These are phyloP conservation scores for Pseudocercospora musae DNA, from an alignment of 2,329 filamentous ascomycete genomes.

Conservation along the genomic window DNA sequence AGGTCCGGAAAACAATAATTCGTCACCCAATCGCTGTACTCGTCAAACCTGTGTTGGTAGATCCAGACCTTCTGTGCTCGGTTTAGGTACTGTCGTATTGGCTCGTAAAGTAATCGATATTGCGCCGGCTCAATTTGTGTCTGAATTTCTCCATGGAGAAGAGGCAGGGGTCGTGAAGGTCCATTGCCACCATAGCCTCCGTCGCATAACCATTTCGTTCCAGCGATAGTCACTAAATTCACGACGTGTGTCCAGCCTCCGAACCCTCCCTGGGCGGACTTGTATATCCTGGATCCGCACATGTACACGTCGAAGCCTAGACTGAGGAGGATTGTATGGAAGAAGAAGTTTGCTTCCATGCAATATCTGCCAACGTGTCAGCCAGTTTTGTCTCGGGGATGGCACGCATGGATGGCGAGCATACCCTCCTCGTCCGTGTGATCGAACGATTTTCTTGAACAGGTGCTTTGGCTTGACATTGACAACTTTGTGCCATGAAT, in stretches of 20 bases:
- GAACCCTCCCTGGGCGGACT: slow-evolving; percentile 9
- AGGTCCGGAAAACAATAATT: slow-evolving; percentile 64
- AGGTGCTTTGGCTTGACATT: slow-evolving; percentile 49
- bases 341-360: slow-evolving; percentile 58
- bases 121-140: slow-evolving; percentile 22
- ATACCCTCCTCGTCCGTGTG: slow-evolving; percentile 48
- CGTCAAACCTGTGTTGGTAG: slow-evolving; percentile 35
- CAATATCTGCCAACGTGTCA: slow-evolving; percentile 43
- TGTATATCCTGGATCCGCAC: slow-evolving; percentile 40
- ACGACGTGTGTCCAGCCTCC: slow-evolving; percentile 42
- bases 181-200: slow-evolving; percentile 42
- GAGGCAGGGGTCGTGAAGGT: slow-evolving; percentile 38
- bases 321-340: slow-evolving; percentile 50
- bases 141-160: slow-evolving; percentile 25
- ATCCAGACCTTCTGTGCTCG: slow-evolving; percentile 42
- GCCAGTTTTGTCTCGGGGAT: background rate
- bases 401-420: background rate
- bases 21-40: slow-evolving; percentile 53
- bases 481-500: slow-evolving; percentile 48
- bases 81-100: slow-evolving; percentile 21
- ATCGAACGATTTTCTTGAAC: slow-evolving; percentile 51
- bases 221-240: slow-evolving; percentile 38
- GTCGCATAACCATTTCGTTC: slow-evolving; percentile 35
- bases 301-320: slow-evolving; percentile 49
- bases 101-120: slow-evolving; percentile 19